Base-by-base conservation (phyloP, 345 rosid genomes). In the Salix suchowensis region DNA sequence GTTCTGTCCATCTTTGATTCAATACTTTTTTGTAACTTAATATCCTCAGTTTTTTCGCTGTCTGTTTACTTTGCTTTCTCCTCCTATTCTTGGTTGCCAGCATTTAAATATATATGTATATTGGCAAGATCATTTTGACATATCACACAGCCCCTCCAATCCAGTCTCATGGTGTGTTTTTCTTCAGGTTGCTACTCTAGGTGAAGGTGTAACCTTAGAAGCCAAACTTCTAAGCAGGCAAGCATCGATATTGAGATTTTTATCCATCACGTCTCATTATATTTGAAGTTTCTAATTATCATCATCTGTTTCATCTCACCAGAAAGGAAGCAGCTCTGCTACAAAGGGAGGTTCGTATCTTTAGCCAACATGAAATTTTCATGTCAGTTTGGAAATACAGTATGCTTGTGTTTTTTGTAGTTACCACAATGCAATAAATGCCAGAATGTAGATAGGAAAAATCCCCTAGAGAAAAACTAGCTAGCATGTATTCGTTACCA, bases 311-410 rank as follows among this genome's bases (percentile, higher is more conserved):
- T 58, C 34, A 8, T 24, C 50, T 5, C 65, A 18, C 14, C 73
- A 81, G 84, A 70, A 81, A 81, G 81, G 84, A 73, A 64, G 81
- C 75, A 73, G 78, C 84, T 74, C 72, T 81, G 54, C 81, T 69
- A 30, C 81, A 81, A 74, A 81, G 84, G 32, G 84, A 77, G 84
- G 84, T 81, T 19, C 16, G 77, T 77, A 50, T 37, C 48, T 60
- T 65, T 77, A 42, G 28, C 58, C 15, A 46, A 1, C 52, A 46
- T 28, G 28, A 26, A 26, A 26, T 46, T n/a, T 15, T 46, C 52
- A 46, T 46, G 18, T 46, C 4, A 46, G 52, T 46, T 14, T 46
- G 52, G 52, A 46, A 46, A 6, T 15, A 0, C 16, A 46, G 14
- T 46, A 46, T 46, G 52, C 18, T 46, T 46, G 0, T 46, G 18